phyloP scores from a whole-genome alignment of 2,329 filamentous ascomycete genomes.

The Acarospora socialis region DNA sequence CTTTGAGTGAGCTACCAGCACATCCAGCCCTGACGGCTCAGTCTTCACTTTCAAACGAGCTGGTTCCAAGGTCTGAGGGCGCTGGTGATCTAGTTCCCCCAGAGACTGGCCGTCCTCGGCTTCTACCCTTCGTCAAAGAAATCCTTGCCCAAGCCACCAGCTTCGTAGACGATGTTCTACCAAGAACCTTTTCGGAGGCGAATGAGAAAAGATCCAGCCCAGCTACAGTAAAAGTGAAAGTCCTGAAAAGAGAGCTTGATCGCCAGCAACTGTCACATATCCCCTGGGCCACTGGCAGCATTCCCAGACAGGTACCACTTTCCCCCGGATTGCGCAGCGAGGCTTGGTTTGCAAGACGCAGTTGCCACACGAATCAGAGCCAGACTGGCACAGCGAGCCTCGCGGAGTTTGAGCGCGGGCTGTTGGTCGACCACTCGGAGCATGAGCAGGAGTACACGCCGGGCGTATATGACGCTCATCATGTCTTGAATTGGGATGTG shows the following conservation, averaged over 20 bases:
- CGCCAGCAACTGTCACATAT: constrained; percentile 5
- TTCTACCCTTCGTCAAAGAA: constrained; percentile 10
- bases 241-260: constrained; percentile 6
- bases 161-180: constrained; percentile 11
- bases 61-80: not conserved
- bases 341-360: constrained; percentile 14
- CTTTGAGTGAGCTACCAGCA: constrained; percentile 9
- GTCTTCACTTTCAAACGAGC: not conserved
- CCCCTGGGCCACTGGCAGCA: constrained; percentile 4
- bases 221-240: constrained; percentile 7
- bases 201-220: constrained; percentile 9
- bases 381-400: constrained; percentile 12
- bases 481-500: constrained; percentile 18
- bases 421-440: constrained; percentile 13
- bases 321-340: constrained; percentile 12
- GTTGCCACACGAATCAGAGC: constrained; percentile 11
- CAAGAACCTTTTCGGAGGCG: constrained; percentile 8
- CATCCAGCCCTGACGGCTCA: constrained; percentile 10
- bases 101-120: constrained; percentile 4
- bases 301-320: not conserved
- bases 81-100: not conserved
- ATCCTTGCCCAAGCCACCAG: constrained; percentile 9
- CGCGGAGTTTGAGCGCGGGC: constrained; percentile 12
- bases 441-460: constrained; percentile 15
- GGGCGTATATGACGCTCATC: constrained; percentile 18